Base-by-base conservation (phyloP, 2,329 filamentous ascomycete species). In the Xylaria sp. region DNA sequence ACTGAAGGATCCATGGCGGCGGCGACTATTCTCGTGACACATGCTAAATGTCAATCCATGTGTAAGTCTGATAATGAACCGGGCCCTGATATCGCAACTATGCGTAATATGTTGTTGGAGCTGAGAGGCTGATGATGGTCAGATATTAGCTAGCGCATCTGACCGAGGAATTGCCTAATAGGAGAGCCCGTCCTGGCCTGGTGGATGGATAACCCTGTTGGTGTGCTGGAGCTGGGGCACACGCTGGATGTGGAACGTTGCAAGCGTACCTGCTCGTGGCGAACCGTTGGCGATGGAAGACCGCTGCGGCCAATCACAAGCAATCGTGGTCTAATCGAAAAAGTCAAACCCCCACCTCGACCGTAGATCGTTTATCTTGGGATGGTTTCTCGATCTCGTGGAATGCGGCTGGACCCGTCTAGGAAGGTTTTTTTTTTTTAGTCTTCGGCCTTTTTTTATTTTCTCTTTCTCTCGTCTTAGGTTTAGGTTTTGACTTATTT, bases 311-410 rank as follows among this genome's bases (percentile, higher is more conserved):
- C 67, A 69, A 69, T 69, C 53, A 69, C 54, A 24, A 34, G 48
- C 45, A 59, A 63, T 54, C 32, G 5, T 63, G 21, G 34, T 68
- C 66, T 69, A 65, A 66, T 66, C 58, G 62, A 55, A 63, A 27
- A 60, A n/a, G 42, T 56, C 63, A 17, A 66, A 63, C 32, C 67
- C 67, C 67, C 53, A 54, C 66, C 27, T 65, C 36, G 47, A 54
- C 39, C 48, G 63, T 30, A 50, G 53, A 65, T 65, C 47, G 48
- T 55, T 36, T 54, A 45, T 65, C 63, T 65, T 65, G 34, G 42
- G 57, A 27, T 36, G 34, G 14, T 47, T 54, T 58, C 62, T 68
- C 66, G 62, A 67, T 61, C 59, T 57, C 42, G 54, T 60, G 42
- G 30, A 55, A 51, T 12, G 64, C 53, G 55, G 34, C 60, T 19